Base-by-base conservation (phyloP, 345 rosid genomes). In the Adansonia digitata region DNA sequence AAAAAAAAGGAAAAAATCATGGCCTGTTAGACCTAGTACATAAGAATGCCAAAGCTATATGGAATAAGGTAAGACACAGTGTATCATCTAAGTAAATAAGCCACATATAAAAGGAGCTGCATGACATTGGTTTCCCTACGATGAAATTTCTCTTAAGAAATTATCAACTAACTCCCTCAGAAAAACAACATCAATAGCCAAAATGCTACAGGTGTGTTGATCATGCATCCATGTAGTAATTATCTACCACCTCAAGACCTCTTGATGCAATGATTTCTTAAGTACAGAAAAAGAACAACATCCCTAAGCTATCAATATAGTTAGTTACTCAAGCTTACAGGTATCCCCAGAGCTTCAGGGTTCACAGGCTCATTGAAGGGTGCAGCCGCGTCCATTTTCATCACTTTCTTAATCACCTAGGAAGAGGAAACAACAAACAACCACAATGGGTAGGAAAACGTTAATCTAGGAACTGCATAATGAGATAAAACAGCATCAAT, bases 331-430 rank as follows among this genome's bases (percentile, higher is more conserved):
- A 68, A 35, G 82, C 97, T 91, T 85, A 95, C 99, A 72, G 98
- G 99, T 79, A 95, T 93, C 77, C 98, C 98, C 70, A 95, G 85
- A 84, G 98, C 97, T 83, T 89, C 92, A 39, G 99, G 97, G 79
- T 95, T 85, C 79, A 95, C 99, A 43, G 99, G 99, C 73, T 67
- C 84, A 75, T 91, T 95, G 77, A 93, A 95, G 9, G 97, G 97
- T 74, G 91, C 94, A 71, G 99, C 99, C 62, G 98, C 97, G 53
- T 95, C 99, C 99, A 95, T 95, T 88, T 93, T 95, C 99, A 93
- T 93, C 59, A 93, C 88, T 85, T 95, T 95, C 88, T 81, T 93
- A 74, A 95, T 88, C 77, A 95, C 91, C 99, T 88, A 70, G 10
- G 40, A 65, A 18, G 12, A 75, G 65, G 6, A 74, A 34, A 70